phyloP scores from a whole-genome alignment of 208 protist species.

The Herpetomonas samuelpessoai region DNA sequence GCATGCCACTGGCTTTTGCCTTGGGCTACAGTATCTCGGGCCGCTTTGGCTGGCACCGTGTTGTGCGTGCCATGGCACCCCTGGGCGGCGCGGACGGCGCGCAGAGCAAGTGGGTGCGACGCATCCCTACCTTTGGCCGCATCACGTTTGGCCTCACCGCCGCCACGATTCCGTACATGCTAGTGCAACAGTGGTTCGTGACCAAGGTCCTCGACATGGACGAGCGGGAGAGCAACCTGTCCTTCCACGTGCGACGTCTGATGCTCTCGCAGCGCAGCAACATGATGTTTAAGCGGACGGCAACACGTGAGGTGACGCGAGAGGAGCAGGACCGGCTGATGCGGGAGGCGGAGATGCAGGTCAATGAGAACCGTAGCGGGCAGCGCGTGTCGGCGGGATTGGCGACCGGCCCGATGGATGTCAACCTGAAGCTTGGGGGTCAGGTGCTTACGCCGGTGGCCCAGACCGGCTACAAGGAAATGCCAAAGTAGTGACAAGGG shows the following conservation, averaged over 20 bases:
- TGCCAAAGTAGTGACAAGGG: no score
- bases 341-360: constrained; percentile 52
- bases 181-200: constrained; percentile 81
- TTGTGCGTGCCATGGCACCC: constrained; percentile 49
- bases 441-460: constrained; percentile 77
- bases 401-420: constrained; percentile 45
- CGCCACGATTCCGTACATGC: constrained; percentile 67
- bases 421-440: constrained; percentile 68
- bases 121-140: constrained; percentile 52
- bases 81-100: constrained; percentile 13
- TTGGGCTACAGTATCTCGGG: constrained; percentile 51
- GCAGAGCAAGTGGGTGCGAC: constrained; percentile 19
- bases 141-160: constrained; percentile 49
- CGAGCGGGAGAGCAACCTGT: constrained; percentile 63
- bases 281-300: constrained; percentile 88
- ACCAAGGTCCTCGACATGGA: constrained; percentile 60
- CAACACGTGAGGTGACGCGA: constrained; percentile 77
- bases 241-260: constrained; percentile 67
- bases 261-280: constrained; percentile 75
- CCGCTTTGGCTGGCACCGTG: constrained; percentile 64
- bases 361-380: constrained; percentile 68
- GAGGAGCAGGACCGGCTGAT: constrained; percentile 79
- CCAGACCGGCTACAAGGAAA: constrained; percentile 76
- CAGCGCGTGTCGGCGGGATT: constrained; percentile 47
- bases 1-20: constrained; percentile 55